Base-by-base conservation (phyloP, 2,329 filamentous ascomycete genomes). In the Colletotrichum tofieldiae region DNA sequence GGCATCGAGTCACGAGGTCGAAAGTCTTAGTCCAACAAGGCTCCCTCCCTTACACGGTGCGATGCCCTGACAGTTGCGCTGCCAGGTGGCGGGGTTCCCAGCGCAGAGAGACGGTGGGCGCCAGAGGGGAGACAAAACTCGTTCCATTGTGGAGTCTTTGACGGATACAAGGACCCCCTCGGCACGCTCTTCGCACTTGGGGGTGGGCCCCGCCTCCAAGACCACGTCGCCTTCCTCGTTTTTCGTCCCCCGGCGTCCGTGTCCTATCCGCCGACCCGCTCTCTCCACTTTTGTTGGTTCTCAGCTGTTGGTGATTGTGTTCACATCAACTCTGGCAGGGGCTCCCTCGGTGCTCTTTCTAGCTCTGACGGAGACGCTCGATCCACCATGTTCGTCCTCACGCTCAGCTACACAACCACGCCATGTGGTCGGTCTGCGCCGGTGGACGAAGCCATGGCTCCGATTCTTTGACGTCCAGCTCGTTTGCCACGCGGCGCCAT, bases 201-300 rank as follows among this genome's bases (percentile, higher is more conserved):
- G 47, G n/a, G 12, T 14, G 4, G 20, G 43, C 26, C 18, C 49
- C 63, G 39, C 52, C 39, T 37, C 20, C 56, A 60, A 16, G 20
- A 23, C n/a, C 20, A 37, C 55, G 14, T 52, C 26, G 49, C 49
- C n/a, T 29, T 29, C 26, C 23, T 18, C 49, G 6, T 18, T n/a
- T 41, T 14, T 60, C 18, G 18, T 18, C 43, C 37, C 56, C 37
- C 45, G 41, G 65, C 37, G 58, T 62, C 59, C 20, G 49, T 68
- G 58, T 51, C 11, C 68, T 26, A 56, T 37, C 67, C 67, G 68
- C 56, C 26, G 63, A 51, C 63, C 55, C 66, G 63, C 52, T 51
- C 7, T n/a, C 32, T 56, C 59, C 59, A 49, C 59, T 51, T 29
- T 62, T 70, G 67, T 70, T 70, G 67, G 67, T 66, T 66, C 54